phyloP scores from a whole-genome alignment of 148 eudicot genomes.

The Rhododendron ovatum region DNA sequence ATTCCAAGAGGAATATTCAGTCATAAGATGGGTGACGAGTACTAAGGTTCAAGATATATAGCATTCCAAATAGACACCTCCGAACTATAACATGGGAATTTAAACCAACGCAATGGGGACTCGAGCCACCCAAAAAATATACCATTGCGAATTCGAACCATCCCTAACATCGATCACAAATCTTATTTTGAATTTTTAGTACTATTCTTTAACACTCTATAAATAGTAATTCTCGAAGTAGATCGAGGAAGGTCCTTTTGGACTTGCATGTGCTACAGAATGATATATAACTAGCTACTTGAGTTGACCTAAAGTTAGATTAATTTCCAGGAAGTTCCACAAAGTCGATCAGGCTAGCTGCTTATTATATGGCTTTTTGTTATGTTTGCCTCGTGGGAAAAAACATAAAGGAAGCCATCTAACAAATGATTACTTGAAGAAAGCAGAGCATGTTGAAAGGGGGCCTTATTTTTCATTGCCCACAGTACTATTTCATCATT shows the following conservation, averaged over 20 bases:
- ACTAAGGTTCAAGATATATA: too few species aligned
- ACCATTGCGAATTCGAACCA: too few species aligned
- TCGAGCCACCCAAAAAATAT: too few species aligned
- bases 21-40: too few species aligned
- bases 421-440: constrained; percentile 5
- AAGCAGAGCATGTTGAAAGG: background rate
- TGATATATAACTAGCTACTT: background rate
- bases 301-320: background rate
- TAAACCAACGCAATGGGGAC: too few species aligned
- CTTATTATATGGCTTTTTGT: background rate
- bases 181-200: background rate
- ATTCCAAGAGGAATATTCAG: too few species aligned
- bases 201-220: background rate
- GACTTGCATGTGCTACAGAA: background rate
- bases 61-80: too few species aligned
- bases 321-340: background rate
- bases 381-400: background rate
- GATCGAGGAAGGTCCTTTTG: background rate
- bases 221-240: background rate
- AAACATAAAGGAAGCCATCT: background rate
- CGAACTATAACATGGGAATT: too few species aligned
- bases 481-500: background rate
- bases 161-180: background rate
- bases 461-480: background rate
- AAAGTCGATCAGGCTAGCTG: constrained; percentile 1